phyloP scores from a whole-genome alignment of 1,284 basidiomycete species.

The Sanghuangporus baumii region DNA sequence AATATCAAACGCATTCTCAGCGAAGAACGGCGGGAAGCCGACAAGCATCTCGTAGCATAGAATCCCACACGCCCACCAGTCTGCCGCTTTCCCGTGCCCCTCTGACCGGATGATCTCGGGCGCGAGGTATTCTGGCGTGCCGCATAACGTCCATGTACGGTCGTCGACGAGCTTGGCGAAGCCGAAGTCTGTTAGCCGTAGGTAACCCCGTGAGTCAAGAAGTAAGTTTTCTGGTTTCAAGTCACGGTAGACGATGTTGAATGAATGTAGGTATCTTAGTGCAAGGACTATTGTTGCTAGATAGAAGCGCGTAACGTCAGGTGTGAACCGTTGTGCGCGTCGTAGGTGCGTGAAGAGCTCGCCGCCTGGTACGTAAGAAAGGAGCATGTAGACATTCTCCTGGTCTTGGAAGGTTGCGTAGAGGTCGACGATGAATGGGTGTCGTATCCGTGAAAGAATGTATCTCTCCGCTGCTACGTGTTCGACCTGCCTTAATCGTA shows the following conservation, averaged over 20 bases:
- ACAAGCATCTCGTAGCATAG: slow-evolving; percentile 98
- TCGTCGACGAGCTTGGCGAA: slow-evolving; percentile 99
- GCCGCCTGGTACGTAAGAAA: slow-evolving; percentile 97
- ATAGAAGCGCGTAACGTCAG: slow-evolving; percentile 98
- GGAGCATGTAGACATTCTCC: slow-evolving; percentile 96
- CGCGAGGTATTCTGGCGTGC: slow-evolving; percentile 94
- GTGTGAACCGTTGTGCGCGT: slow-evolving; percentile 91
- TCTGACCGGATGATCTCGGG: slow-evolving; percentile 96
- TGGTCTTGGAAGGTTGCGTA: slow-evolving; percentile 97
- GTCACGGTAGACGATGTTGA: slow-evolving; percentile 98
- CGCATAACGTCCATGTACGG: slow-evolving; percentile 98
- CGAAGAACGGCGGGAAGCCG: slow-evolving; percentile 90
- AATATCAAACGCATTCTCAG: slow-evolving; percentile 88
- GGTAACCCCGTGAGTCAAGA: slow-evolving; percentile 90
- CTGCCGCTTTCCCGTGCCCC: slow-evolving; percentile 96
- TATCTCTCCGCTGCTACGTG: slow-evolving; percentile 97
- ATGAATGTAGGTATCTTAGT: slow-evolving; percentile 93
- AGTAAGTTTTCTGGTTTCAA: slow-evolving; percentile 98
- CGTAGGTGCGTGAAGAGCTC: slow-evolving; percentile 94
- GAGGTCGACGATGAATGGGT: slow-evolving; percentile 80
- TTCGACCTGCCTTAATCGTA: slow-evolving; percentile 94
- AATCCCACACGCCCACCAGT: slow-evolving; percentile 99
- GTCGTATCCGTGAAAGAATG: slow-evolving; percentile 83
- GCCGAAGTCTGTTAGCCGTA: slow-evolving; percentile 97
- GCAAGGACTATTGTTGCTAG: slow-evolving; percentile 95